Evolutionary conservation across 2,329 filamentous ascomycete species (phyloP), one percentile per base, ranked within the genome.

Genomic region (Pseudogymnoascus sp.): DNA sequence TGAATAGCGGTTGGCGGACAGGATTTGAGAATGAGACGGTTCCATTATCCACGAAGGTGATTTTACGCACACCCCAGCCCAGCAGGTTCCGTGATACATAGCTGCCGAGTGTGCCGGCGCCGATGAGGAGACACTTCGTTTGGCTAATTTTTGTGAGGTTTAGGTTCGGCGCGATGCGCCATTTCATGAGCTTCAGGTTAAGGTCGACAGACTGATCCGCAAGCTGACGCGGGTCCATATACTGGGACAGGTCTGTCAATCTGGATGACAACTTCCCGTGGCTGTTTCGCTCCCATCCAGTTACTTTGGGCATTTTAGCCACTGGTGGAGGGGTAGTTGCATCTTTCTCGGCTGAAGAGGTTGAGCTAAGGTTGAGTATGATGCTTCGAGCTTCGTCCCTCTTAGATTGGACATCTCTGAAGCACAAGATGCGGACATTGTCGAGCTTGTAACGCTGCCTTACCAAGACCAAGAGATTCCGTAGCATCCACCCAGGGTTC

Each of bases 131-230:
- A 72, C 95, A 99, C 72, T 88, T 96, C 3, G 91, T 93, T 64
- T 88, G 84, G 72, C 96, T 97, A 73, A 97, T 93, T 31, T 84
- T 84, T 31, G 97, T 92, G 9, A 99, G 83, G 72, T 97, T 84
- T 42, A 99, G 83, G 60, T 88, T 87, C 0, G 95, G 95, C 7
- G 92, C 91, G 70, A 99, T 91, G 40, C 95, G 88, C 95, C 95
- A 99, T 77, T 97, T 99, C 88, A 99, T 99, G 64, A 99, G 82
- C 77, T 97, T 97, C 65, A 97, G 81, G 72, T 99, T 99, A 64
- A 99, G 82, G 72, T 99, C 95, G 9, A 97, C 93, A 0, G 93
- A 92, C 73, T 96, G 92, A 72, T 97, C 93, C 21, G 95, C 95
- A 17, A 97, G 80, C 71, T 88, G 87, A 35, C 83, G 80, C 6